Conservation (phyloP, 2,329 filamentous ascomycete genomes). For the Sarocladium brachiariae region DNA sequence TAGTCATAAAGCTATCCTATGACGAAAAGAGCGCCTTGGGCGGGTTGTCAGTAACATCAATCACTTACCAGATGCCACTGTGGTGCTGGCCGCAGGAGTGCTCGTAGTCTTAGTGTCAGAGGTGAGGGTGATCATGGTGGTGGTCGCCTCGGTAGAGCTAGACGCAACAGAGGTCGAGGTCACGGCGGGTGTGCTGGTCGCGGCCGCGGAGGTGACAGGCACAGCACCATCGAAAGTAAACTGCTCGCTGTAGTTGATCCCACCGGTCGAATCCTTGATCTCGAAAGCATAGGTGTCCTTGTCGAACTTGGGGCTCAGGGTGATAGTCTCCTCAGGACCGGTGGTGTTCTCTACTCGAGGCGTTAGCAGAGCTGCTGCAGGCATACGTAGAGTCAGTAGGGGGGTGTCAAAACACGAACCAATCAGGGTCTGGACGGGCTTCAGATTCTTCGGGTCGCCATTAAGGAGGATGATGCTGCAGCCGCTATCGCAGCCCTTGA, state of each 20-base stretch:
- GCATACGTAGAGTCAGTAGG: not conserved
- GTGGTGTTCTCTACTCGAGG: conserved; percentile 9
- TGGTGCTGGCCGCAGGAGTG: conserved; percentile 10
- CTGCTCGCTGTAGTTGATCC: conserved; percentile 26
- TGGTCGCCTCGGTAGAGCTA: conserved; percentile 9
- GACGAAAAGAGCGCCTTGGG: too few relatives aligned
- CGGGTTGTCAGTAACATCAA: not conserved
- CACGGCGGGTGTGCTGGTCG: conserved; percentile 10
- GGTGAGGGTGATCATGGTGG: conserved; percentile 11
- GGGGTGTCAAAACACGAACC: conserved; percentile 18
- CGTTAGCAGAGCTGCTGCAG: not conserved
- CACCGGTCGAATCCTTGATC: conserved; percentile 18
- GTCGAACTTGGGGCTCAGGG: conserved; percentile 19
- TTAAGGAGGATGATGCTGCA: conserved; percentile 30
- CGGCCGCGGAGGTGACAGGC: conserved; percentile 11
- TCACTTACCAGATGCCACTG: conserved; percentile 5
- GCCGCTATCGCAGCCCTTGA: conserved; percentile 22
- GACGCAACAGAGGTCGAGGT: conserved; percentile 10
- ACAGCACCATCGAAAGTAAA: conserved; percentile 23
- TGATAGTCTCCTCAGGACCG: conserved; percentile 19
- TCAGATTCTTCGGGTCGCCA: conserved; percentile 21
- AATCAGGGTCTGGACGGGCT: conserved; percentile 24
- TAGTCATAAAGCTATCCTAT: too few relatives aligned
- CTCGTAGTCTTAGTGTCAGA: conserved; percentile 9
- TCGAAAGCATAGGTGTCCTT: conserved; percentile 27